These are phyloP conservation scores for Apophysomyces variabilis DNA, from an alignment of 371 early-diverging fungal species.

Conservation along the genomic window DNA sequence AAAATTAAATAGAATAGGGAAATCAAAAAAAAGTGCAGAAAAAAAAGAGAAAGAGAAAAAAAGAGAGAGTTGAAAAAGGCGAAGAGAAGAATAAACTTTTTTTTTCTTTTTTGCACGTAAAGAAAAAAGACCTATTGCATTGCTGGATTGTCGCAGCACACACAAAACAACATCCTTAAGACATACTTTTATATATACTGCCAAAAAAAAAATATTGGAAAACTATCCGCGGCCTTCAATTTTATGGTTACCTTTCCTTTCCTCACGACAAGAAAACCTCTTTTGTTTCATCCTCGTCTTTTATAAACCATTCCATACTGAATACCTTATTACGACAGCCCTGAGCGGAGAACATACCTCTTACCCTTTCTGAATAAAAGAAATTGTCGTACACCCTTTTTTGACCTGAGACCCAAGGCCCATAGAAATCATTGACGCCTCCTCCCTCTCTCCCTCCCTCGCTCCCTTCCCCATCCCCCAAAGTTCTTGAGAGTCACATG, in stretches of 20 bases:
- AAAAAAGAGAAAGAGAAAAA: constrained; percentile 2
- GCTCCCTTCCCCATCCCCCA: background rate
- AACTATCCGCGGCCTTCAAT: constrained; percentile 1
- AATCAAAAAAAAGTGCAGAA: constrained; percentile 9
- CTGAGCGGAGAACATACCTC: background rate
- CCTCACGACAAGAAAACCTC: constrained; percentile 2
- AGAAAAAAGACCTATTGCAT: background rate
- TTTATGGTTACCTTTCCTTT: background rate
- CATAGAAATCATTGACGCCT: too few relatives aligned
- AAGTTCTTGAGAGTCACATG: background rate
- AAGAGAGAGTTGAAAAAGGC: too few relatives aligned
- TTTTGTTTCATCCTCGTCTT: background rate
- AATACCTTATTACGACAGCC: too few relatives aligned
- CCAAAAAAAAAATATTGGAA: background rate
- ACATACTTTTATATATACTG: background rate
- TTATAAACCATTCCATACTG: too few relatives aligned
- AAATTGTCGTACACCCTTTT: background rate
- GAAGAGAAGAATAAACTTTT: constrained; percentile 6
- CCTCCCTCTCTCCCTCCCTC: background rate
- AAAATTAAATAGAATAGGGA: too few relatives aligned
- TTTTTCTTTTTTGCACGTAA: constrained; percentile 16
- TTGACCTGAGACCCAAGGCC: too few relatives aligned
- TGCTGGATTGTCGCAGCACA: constrained; percentile 12
- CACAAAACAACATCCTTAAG: background rate
- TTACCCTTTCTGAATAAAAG: background rate